A percentile compares a stretch with the other conserved stretches of the same genome.
phyloP scores from a whole-genome alignment of 2,329 filamentous ascomycete species.

The Sporothrix globosa region DNA sequence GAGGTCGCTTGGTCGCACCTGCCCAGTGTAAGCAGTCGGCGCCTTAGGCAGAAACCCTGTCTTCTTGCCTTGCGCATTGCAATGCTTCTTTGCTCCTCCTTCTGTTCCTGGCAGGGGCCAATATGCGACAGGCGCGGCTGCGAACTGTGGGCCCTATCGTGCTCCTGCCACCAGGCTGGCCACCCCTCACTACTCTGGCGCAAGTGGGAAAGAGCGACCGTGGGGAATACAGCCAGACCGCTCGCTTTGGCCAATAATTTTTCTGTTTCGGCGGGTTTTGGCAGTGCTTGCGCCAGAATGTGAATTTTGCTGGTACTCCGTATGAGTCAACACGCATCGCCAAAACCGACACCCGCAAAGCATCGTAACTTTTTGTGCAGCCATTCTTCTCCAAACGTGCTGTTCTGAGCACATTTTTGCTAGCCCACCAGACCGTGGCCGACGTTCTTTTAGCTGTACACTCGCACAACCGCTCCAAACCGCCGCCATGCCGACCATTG shows the following conservation, averaged over 20 bases:
- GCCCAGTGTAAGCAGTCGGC: slow-evolving; percentile 7
- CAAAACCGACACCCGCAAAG: slow-evolving; percentile 11
- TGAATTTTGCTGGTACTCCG: slow-evolving; percentile 23
- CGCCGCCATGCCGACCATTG: slow-evolving; percentile 74
- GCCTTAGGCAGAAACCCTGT: slow-evolving; percentile 29
- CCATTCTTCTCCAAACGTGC: slow-evolving; percentile 3
- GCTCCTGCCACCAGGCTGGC: slow-evolving; percentile 17
- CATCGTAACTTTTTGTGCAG: slow-evolving; percentile 9
- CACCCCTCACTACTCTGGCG: slow-evolving; percentile 28
- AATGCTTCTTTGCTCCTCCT: not conserved
- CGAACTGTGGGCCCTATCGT: slow-evolving; percentile 10
- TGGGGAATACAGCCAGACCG: slow-evolving; percentile 12
- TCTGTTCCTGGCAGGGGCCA: slow-evolving; percentile 13
- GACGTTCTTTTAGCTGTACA: not conserved
- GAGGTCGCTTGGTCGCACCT: not conserved
- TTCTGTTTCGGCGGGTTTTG: slow-evolving; percentile 22
- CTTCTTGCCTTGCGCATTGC: not conserved
- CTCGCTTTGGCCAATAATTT: slow-evolving; percentile 24
- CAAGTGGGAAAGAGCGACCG: slow-evolving; percentile 13
- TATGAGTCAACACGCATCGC: slow-evolving; percentile 29
- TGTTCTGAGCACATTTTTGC: not conserved
- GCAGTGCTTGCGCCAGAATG: not conserved
- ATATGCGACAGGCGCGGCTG: not conserved
- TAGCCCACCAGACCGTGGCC: not conserved
- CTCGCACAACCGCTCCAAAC: not conserved